Evolutionary conservation across 768 basidiomycete genomes (phyloP).

Genomic region (Cystobasidium onofrii): DNA sequence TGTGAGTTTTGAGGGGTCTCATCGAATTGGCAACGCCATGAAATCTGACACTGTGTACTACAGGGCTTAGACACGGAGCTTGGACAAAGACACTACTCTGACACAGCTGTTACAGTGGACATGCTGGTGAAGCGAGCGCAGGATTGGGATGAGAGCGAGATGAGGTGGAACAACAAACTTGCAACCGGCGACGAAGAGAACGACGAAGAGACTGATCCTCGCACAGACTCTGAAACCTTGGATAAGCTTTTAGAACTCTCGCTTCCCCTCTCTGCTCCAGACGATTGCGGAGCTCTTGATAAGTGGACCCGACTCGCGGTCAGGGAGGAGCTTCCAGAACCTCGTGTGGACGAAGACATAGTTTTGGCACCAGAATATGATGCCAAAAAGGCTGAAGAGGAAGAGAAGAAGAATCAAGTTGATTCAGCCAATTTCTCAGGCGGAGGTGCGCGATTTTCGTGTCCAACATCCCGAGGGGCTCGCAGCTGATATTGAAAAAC

Average conservation of each 20-base stretch:
- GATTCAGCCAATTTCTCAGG: not conserved
- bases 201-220: not conserved
- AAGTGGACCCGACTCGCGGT: not conserved
- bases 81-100: not conserved
- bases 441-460: not conserved
- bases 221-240: not conserved
- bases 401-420: conserved; percentile 4
- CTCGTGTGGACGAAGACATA: not conserved
- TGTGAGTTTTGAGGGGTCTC: no score
- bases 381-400: not conserved
- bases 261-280: not conserved
- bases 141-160: not conserved
- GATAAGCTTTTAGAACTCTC: not conserved
- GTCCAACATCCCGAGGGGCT: no score
- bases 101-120: not conserved
- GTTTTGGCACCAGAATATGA: not conserved
- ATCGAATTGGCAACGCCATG: no score
- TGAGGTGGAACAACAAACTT: not conserved
- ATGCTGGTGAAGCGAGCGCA: not conserved
- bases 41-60: not conserved
- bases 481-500: no score
- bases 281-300: not conserved
- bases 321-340: not conserved
- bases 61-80: conserved; percentile 6
- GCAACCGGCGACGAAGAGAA: not conserved